Evolutionary conservation across 108 stramenopile genomes (phyloP).

Genomic region (Cyclostephanos invisitatus): DNA sequence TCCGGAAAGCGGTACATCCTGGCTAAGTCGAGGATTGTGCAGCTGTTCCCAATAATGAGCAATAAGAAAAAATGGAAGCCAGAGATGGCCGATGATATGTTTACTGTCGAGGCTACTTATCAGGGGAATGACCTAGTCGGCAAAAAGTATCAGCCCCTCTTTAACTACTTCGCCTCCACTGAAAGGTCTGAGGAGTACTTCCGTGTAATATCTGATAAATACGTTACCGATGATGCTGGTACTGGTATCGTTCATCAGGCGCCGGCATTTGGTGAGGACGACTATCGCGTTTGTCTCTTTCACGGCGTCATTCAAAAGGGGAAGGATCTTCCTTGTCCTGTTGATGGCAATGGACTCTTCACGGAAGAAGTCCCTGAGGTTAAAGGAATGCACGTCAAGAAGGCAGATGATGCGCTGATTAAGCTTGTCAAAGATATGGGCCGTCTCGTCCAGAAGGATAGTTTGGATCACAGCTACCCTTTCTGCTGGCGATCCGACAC

Average conservation of each 20-base stretch:
- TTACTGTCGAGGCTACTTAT: conserved; percentile 69
- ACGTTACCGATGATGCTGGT: conserved; percentile 98
- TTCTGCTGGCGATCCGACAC: conserved; percentile 99
- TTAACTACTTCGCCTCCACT: conserved; percentile 83
- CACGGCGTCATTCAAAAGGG: conserved; percentile 92
- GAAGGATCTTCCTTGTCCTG: conserved; percentile 94
- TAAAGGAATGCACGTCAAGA: conserved; percentile 92
- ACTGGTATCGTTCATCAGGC: conserved; percentile 99
- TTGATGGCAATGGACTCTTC: conserved; percentile 94
- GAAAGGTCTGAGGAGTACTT: conserved; percentile 68
- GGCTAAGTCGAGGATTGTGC: conserved; percentile 83
- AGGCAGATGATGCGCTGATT: conserved; percentile 94
- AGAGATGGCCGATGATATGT: conserved; percentile 83
- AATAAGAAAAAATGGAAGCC: conserved; percentile 97
- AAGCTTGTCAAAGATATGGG: conserved; percentile 82
- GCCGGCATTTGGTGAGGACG: conserved; percentile 99
- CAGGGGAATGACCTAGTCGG: conserved; percentile 92
- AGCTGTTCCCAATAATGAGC: conserved; percentile 93
- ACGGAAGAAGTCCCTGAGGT: conserved; percentile 86
- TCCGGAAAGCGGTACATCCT: conserved; percentile 82
- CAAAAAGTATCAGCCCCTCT: conserved; percentile 90
- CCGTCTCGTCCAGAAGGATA: conserved; percentile 91
- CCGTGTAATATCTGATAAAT: conserved; percentile 88
- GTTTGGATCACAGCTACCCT: conserved; percentile 95
- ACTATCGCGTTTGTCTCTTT: conserved; percentile 98